Base-by-base conservation (phyloP, 352 stramenopile genomes). In the Phytophthora litchii region DNA sequence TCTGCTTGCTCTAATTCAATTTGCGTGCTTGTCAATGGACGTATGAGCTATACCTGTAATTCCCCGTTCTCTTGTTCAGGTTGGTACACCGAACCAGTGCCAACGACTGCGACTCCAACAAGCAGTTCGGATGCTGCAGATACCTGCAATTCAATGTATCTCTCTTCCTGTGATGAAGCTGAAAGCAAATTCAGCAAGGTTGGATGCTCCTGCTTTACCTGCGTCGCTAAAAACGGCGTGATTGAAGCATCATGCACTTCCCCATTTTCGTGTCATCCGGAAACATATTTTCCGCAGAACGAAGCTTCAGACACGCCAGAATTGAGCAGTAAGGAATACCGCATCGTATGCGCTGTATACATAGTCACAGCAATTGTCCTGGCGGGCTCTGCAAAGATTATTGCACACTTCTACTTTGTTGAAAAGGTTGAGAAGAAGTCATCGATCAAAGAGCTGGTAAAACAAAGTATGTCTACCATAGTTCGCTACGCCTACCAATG, bases 291-390 rank as follows among this genome's bases (percentile, higher is more conserved):
- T 12, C 1, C 25, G 17, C 5, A 32, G 19, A 12, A 21, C 2
- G 34, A 38, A 31, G 50, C 13, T 21, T 38, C 13, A 8, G 29
- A 59, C 12, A 12, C 52, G 2, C 52, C 40, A 8, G 36, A 38
- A 17, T 53, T 68, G 47, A 34, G 41, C 27, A 19, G n/a, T 10
- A 19, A 27, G 8, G 29, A 57, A 6, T 69, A 64, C 21, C 27
- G 20, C 6, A 32, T 60, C 27, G 43, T 68, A n/a, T 68, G n/a
- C 21, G 45, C 19, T 16, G 54, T 64, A 7, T 70, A 47, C 32
- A 14, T 65, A 6, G 43, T 12, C 4, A 44, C 50, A 8, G 48
- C 61, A 7, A n/a, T 54, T 9, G 6, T 60, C 8, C 36, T 70
- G 7, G 49, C 25, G 8, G 49, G 40, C 14, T 34, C 48, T 20